Percentiles rank a stretch among this genome's conserved stretches.
phyloP scores from a whole-genome alignment of 257 asterid genomes.

The Mitragyna speciosa region DNA sequence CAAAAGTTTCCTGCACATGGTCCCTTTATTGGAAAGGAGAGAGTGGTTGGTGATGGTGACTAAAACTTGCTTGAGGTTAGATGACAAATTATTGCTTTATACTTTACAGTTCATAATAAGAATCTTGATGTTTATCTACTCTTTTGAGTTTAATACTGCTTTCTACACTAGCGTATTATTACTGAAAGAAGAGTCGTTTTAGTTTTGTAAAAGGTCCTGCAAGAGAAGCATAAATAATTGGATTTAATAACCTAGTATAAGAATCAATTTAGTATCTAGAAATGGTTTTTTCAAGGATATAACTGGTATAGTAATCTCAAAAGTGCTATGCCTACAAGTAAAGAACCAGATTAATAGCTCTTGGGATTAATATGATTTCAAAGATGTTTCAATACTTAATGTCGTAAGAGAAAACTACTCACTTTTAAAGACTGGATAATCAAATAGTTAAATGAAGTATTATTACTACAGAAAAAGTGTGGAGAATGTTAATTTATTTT shows the following conservation, averaged over 20 bases:
- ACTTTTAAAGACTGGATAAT: background rate
- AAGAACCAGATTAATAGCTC: background rate
- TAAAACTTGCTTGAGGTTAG: too few species aligned
- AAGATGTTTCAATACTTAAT: background rate
- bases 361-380: background rate
- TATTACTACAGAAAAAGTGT: too few species aligned
- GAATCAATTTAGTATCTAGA: too few species aligned
- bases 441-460: too few species aligned
- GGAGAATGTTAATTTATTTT: background rate
- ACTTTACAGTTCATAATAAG: too few species aligned
- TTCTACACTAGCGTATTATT: too few species aligned
- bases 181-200: too few species aligned
- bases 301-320: too few species aligned
- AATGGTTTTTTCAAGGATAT: background rate
- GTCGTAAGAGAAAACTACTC: background rate
- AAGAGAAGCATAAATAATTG: background rate
- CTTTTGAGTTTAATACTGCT: too few species aligned
- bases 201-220: background rate
- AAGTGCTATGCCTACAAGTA: background rate
- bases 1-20: background rate
- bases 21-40: background rate
- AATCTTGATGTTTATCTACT: too few species aligned
- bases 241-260: too few species aligned
- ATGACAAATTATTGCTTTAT: background rate
- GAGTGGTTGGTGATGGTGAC: background rate